Evolutionary conservation across 768 basidiomycete genomes (phyloP).

Genomic region (button mushroom (Agaricus bisporus)): DNA sequence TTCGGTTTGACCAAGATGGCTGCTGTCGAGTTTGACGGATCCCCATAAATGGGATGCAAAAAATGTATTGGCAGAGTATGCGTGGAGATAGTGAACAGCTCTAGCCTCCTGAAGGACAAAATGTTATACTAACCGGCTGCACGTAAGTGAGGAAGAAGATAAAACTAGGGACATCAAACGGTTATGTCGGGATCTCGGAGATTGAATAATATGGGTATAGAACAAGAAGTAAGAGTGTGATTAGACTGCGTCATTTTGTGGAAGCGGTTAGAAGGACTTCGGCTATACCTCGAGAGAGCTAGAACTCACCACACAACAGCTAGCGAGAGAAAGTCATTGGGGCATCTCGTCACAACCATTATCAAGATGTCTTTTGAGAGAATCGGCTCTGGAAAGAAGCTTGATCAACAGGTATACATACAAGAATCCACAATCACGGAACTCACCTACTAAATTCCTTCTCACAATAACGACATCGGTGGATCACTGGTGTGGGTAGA

Average conservation of each 20-base stretch:
- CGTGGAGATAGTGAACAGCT: neutral
- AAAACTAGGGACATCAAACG: neutral
- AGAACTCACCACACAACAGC: conserved; percentile 13
- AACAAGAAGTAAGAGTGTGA: conserved; percentile 9
- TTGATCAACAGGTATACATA: conserved; percentile 10
- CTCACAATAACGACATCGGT: conserved; percentile 66
- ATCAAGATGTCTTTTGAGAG: conserved; percentile 77
- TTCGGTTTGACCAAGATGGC: conserved; percentile 18
- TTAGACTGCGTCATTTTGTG: conserved; percentile 5
- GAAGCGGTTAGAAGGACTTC: conserved; percentile 1
- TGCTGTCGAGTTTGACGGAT: neutral
- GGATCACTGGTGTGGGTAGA: conserved; percentile 53
- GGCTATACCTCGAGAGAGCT: conserved; percentile 1
- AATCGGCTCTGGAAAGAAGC: conserved; percentile 41
- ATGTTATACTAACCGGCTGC: neutral
- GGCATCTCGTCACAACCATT: conserved; percentile 72
- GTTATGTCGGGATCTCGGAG: conserved; percentile 5
- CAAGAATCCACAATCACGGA: conserved; percentile 10
- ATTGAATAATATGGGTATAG: conserved; percentile 10
- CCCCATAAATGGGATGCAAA: conserved; percentile 7
- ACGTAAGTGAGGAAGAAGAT: neutral
- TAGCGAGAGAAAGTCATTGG: conserved; percentile 19
- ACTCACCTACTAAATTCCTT: conserved; percentile 71
- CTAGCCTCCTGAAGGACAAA: conserved; percentile 3
- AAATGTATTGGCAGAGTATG: conserved; percentile 1